Evolutionary conservation across 108 stramenopile genomes (phyloP).

Genomic region (Aurantiochytrium sp.): DNA sequence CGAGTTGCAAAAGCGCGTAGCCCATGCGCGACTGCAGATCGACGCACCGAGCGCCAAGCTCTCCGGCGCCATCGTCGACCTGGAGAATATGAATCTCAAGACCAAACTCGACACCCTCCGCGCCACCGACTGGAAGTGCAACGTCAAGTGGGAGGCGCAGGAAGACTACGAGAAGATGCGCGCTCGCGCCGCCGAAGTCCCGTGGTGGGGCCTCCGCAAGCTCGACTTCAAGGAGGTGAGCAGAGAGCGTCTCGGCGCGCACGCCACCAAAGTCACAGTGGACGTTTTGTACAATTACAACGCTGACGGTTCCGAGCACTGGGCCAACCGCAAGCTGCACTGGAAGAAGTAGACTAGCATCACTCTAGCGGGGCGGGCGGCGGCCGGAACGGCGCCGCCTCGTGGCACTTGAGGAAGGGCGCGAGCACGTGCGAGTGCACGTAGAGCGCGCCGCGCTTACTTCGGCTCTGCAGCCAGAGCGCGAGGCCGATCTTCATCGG

Average conservation of each 20-base stretch:
- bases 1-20: constrained; percentile 76
- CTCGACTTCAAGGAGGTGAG: constrained; percentile 68
- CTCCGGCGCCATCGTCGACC: background rate
- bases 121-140: constrained; percentile 89
- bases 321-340: constrained; percentile 68
- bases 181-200: constrained; percentile 58
- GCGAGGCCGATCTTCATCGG: background rate
- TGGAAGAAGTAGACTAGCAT: constrained; percentile 16
- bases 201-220: constrained; percentile 68
- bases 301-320: constrained; percentile 54
- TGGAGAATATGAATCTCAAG: constrained; percentile 47
- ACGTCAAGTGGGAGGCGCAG: constrained; percentile 88
- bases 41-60: background rate
- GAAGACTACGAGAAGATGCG: constrained; percentile 87
- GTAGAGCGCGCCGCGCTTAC: background rate
- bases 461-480: background rate
- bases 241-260: constrained; percentile 49
- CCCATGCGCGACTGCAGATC: background rate
- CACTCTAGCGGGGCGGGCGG: background rate
- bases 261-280: constrained; percentile 74
- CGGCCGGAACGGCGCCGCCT: background rate
- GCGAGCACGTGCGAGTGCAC: background rate
- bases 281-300: constrained; percentile 83
- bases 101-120: constrained; percentile 42
- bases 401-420: background rate